These are phyloP conservation scores for Trypanosoma brucei DNA, from an alignment of 208 protist species.

Conservation along the genomic window DNA sequence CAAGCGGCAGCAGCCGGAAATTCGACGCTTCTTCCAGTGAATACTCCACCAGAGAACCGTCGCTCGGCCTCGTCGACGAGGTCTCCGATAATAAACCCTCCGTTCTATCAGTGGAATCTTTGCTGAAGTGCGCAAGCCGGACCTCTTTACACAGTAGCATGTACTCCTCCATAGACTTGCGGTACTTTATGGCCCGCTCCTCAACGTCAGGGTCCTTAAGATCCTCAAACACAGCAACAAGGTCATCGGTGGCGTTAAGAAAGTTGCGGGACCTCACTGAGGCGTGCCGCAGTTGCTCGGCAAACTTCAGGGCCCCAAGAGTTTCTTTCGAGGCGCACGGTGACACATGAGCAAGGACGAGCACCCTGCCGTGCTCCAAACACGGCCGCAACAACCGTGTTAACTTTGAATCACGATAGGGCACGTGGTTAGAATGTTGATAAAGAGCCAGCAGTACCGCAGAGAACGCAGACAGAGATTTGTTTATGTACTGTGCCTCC, in stretches of 20 bases:
- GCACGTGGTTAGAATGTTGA: conserved; percentile 67
- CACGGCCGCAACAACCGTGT: conserved; percentile 87
- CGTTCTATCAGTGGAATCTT: conserved; percentile 1
- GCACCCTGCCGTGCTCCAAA: conserved; percentile 71
- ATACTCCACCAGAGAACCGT: neutral
- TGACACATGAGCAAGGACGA: conserved; percentile 76
- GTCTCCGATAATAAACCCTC: neutral
- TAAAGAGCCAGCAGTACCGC: conserved; percentile 82
- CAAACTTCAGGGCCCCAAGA: conserved; percentile 75
- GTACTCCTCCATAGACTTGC: conserved; percentile 37
- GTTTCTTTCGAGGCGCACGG: conserved; percentile 66
- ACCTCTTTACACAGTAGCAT: conserved; percentile 70
- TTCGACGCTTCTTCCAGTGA: neutral
- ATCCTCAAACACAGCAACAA: conserved; percentile 72
- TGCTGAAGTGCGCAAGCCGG: conserved; percentile 51
- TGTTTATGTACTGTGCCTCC: conserved; percentile 92
- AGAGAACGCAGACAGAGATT: conserved; percentile 83
- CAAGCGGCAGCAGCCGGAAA: neutral
- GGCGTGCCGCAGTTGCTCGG: conserved; percentile 78
- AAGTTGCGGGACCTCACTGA: conserved; percentile 62
- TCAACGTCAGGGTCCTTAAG: conserved; percentile 66
- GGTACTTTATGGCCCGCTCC: conserved; percentile 42
- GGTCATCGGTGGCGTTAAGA: conserved; percentile 30
- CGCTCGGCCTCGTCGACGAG: no score
- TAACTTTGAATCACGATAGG: conserved; percentile 91